Conservation (phyloP, 140 eudicot species). For the Senecio squalidus region DNA sequence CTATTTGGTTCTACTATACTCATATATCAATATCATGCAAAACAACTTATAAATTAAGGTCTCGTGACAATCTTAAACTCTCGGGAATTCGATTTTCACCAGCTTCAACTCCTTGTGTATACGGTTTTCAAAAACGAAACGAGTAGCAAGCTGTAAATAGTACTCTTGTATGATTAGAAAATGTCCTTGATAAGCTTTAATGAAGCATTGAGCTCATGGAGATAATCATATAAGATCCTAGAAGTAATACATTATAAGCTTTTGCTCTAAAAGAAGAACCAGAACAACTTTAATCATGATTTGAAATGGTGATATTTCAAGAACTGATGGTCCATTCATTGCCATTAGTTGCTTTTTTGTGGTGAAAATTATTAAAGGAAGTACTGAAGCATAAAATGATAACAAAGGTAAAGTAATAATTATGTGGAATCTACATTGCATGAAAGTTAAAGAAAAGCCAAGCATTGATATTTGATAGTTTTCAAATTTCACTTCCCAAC, state of each 20-base stretch:
- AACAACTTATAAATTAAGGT: too few relatives aligned
- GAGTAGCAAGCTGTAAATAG: conserved; percentile 19
- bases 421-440: conserved; percentile 45
- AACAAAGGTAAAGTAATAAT: conserved; percentile 46
- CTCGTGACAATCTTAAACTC: too few relatives aligned
- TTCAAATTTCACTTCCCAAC: conserved; percentile 45
- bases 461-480: conserved; percentile 40
- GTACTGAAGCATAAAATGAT: conserved; percentile 46
- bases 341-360: conserved; percentile 41
- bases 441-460: conserved; percentile 44
- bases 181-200: conserved; percentile 21
- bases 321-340: conserved; percentile 45
- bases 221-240: conserved; percentile 24
- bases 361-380: conserved; percentile 36
- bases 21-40: conserved; percentile 25
- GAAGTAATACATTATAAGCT: conserved; percentile 31
- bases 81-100: too few relatives aligned
- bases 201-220: conserved; percentile 17
- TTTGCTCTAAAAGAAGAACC: conserved; percentile 38
- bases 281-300: conserved; percentile 37
- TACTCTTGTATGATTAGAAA: conserved; percentile 19
- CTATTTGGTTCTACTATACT: conserved; percentile 35
- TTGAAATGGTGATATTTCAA: conserved; percentile 39
- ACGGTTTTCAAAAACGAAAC: too few relatives aligned
- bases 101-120: too few relatives aligned